A percentile compares a stretch with the other conserved stretches of the same genome.
These are phyloP conservation scores for Cladophialophora chaetospira DNA, from an alignment of 2,329 filamentous ascomycete genomes.

Conservation along the genomic window DNA sequence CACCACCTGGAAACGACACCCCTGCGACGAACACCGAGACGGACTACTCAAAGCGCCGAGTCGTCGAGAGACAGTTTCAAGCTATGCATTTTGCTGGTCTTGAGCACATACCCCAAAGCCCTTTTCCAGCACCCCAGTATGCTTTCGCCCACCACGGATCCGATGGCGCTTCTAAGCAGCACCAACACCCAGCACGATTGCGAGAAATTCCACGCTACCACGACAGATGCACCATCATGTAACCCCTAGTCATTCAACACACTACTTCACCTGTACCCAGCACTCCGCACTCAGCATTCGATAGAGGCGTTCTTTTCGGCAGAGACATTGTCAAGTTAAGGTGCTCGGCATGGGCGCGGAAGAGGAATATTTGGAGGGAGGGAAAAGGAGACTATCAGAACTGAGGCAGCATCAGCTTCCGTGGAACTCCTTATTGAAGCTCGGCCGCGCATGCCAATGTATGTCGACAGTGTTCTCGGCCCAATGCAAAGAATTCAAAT, in stretches of 20 bases:
- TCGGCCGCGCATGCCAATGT: conserved; percentile 19
- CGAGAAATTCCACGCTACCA: conserved; percentile 39
- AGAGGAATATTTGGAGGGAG: conserved; percentile 6
- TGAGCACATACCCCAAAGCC: conserved; percentile 41
- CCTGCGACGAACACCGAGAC: background rate
- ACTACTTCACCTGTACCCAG: conserved; percentile 23
- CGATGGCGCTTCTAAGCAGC: conserved; percentile 38
- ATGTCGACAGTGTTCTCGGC: conserved; percentile 26
- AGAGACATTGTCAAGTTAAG: conserved; percentile 6
- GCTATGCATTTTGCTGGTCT: conserved; percentile 35
- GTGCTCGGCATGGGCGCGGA: conserved; percentile 12
- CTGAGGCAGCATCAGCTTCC: conserved; percentile 18
- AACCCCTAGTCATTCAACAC: conserved; percentile 29
- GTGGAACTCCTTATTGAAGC: conserved; percentile 16
- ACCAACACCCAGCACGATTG: conserved; percentile 37
- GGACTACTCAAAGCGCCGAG: background rate
- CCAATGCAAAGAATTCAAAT: conserved; percentile 24
- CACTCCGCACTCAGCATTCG: conserved; percentile 23
- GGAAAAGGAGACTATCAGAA: conserved; percentile 8
- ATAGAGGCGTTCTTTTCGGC: conserved; percentile 29
- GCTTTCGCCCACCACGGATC: conserved; percentile 15
- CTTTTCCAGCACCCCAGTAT: background rate
- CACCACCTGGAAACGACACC: background rate
- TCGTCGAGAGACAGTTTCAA: conserved; percentile 10
- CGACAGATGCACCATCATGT: conserved; percentile 35